Percentiles rank a stretch among this genome's conserved stretches.
phyloP scores from a whole-genome alignment of 2,329 filamentous ascomycete species.

The Stromatinia cepivora region DNA sequence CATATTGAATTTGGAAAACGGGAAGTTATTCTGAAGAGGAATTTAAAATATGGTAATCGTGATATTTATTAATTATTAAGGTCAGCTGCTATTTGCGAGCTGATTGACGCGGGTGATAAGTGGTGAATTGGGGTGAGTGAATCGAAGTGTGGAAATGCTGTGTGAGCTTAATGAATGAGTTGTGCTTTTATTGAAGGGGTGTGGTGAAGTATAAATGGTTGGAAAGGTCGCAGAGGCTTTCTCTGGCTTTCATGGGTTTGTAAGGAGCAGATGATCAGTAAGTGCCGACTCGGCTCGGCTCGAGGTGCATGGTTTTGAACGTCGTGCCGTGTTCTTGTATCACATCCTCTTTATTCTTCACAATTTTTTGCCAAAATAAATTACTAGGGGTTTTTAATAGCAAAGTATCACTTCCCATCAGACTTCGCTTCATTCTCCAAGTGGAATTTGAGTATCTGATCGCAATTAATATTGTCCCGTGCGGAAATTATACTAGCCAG shows the following conservation, averaged over 20 bases:
- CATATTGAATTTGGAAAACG: background rate
- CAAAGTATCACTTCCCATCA: no score
- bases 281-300: slow-evolving; percentile 5
- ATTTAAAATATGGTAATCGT: background rate
- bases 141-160: slow-evolving; percentile 1
- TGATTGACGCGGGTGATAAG: slow-evolving; percentile 20
- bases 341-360: background rate
- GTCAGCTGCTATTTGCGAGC: slow-evolving; percentile 16
- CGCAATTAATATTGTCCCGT: background rate
- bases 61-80: background rate
- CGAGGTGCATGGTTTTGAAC: background rate
- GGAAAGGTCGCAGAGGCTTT: background rate
- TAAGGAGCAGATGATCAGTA: slow-evolving; percentile 6
- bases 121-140: slow-evolving; percentile 9
- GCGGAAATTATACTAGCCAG: background rate
- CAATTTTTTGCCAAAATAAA: background rate
- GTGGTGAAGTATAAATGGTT: background rate
- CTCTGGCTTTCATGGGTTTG: background rate
- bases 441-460: background rate
- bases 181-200: slow-evolving; percentile 7
- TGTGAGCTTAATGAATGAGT: slow-evolving; percentile 2
- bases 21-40: background rate
- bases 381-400: background rate
- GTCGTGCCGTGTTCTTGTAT: background rate
- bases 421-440: background rate